Evolutionary conservation across 352 stramenopile species (phyloP).

Genomic region (Phytophthora sp.): DNA sequence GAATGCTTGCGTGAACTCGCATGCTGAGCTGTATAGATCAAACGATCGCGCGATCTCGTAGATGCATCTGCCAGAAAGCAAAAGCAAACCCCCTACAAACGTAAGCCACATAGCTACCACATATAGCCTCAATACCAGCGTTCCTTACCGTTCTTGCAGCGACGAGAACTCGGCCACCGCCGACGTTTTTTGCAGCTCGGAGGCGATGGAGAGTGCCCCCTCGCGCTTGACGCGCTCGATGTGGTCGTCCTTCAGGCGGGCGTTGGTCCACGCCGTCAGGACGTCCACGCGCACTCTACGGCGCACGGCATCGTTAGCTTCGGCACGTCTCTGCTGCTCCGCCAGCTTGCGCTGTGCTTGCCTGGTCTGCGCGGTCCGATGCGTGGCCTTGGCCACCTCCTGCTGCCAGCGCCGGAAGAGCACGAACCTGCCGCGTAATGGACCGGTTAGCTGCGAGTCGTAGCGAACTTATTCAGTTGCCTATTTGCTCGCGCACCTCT

Average conservation of each 20-base stretch:
- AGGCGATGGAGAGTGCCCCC: constrained; percentile 63
- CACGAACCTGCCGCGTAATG: constrained; percentile 51
- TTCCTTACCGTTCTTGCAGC: constrained; percentile 64
- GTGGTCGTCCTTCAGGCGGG: constrained; percentile 76
- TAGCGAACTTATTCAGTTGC: neutral
- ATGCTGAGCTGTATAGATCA: constrained; percentile 66
- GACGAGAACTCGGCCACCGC: constrained; percentile 42
- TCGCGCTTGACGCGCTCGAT: constrained; percentile 73
- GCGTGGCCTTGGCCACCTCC: constrained; percentile 54
- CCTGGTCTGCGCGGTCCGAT: constrained; percentile 53
- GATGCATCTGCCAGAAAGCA: constrained; percentile 52
- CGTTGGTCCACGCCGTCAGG: constrained; percentile 71
- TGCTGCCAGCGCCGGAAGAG: constrained; percentile 68
- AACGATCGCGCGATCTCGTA: constrained; percentile 80
- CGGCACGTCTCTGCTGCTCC: constrained; percentile 47
- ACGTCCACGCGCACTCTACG: constrained; percentile 76
- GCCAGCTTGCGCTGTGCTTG: constrained; percentile 46
- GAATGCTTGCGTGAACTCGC: constrained; percentile 64
- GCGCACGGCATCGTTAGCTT: constrained; percentile 50
- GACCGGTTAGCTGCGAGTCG: neutral
- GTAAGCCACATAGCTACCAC: neutral
- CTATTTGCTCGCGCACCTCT: constrained; percentile 36
- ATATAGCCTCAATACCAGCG: no score
- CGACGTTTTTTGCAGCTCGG: constrained; percentile 58
- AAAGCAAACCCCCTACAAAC: neutral